Evolutionary conservation across 768 basidiomycete genomes (phyloP).

Genomic region (Pleurotus pulmonarius): DNA sequence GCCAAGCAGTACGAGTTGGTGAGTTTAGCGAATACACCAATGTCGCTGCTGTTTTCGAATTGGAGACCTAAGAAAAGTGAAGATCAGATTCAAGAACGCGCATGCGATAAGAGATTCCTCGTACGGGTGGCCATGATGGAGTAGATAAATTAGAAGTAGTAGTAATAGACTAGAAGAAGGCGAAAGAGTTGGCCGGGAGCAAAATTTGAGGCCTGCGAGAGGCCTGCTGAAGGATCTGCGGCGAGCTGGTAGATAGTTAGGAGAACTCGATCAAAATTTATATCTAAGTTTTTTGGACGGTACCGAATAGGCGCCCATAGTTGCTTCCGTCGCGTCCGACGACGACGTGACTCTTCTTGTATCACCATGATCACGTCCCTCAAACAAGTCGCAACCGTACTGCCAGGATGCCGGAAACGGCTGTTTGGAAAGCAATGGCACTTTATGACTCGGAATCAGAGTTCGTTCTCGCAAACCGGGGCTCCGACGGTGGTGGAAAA

Average conservation of each 20-base stretch:
- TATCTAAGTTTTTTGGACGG: constrained; percentile 2
- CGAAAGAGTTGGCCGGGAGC: constrained; percentile 2
- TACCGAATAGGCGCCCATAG: no score
- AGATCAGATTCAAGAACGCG: background rate
- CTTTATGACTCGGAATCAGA: constrained; percentile 1
- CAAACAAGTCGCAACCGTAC: no score
- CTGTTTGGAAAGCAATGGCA: no score
- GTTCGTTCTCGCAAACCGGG: background rate
- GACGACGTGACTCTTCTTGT: no score
- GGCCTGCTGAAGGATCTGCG: background rate
- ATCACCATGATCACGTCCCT: no score
- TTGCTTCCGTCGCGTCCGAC: no score
- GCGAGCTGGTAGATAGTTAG: background rate
- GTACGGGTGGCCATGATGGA: constrained; percentile 46
- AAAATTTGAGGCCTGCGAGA: background rate
- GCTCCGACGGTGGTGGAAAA: constrained; percentile 51
- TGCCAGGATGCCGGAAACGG: no score
- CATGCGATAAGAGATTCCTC: constrained; percentile 10
- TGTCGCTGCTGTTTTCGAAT: constrained; percentile 92
- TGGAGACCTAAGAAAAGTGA: constrained; percentile 61
- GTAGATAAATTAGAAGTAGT: background rate
- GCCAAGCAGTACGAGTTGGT: constrained; percentile 97
- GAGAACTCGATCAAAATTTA: background rate
- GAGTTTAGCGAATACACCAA: constrained; percentile 96
- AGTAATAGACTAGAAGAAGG: no score